Evolutionary conservation across 2,329 filamentous ascomycete genomes (phyloP).

Genomic region (Penicillium sp.): DNA sequence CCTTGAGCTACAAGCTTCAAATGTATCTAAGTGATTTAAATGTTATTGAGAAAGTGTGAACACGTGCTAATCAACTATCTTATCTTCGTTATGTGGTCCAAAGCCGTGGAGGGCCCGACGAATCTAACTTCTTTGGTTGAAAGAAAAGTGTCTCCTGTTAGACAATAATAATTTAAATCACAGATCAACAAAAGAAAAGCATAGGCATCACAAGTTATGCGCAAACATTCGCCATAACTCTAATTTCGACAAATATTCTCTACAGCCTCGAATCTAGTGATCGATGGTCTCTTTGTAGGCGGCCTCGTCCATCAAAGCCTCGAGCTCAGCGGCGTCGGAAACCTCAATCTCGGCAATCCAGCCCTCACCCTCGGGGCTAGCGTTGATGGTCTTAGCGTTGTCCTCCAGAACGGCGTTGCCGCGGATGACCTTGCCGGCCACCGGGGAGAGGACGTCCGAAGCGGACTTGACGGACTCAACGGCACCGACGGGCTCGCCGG

Average conservation of each 20-base stretch:
- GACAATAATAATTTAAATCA: constrained; percentile 14
- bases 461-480: constrained; percentile 98
- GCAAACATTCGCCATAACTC: constrained; percentile 6
- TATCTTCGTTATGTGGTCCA: constrained; percentile 5
- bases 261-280: constrained; percentile 40
- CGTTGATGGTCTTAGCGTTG: constrained; percentile 83
- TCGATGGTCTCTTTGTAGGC: constrained; percentile 73
- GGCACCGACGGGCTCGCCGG: constrained; percentile 84
- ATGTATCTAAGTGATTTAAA: not conserved
- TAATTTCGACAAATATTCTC: constrained; percentile 17
- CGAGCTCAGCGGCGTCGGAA: constrained; percentile 66
- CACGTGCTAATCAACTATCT: not conserved
- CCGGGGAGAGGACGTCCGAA: constrained; percentile 91
- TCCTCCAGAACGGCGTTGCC: constrained; percentile 75
- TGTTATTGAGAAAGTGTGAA: not conserved
- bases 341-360: constrained; percentile 92
- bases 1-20: no score
- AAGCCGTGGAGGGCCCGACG: constrained; percentile 15
- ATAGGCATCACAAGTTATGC: not conserved
- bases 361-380: constrained; percentile 82
- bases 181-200: constrained; percentile 4
- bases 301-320: constrained; percentile 71
- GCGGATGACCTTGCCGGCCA: constrained; percentile 71
- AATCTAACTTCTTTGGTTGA: constrained; percentile 24
- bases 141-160: constrained; percentile 17